A percentile compares a stretch with the other conserved stretches of the same genome.
Conservation (phyloP, 352 stramenopile species). For the Phytophthora constricta region DNA sequence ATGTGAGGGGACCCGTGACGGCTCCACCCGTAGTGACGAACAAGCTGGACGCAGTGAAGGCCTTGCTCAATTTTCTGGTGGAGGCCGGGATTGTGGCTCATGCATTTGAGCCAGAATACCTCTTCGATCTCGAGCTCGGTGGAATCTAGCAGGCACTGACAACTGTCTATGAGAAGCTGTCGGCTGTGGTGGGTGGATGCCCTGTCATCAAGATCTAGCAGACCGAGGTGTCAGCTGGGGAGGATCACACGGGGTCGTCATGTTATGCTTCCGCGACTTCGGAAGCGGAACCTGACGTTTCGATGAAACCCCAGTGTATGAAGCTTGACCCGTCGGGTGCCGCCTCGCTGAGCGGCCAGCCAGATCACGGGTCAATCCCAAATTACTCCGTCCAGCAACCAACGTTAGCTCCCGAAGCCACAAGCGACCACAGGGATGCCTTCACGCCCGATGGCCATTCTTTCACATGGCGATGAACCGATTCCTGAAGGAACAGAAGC, state of each 20-base stretch:
- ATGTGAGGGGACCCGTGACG: background rate
- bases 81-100: background rate
- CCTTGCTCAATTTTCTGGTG: background rate
- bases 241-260: background rate
- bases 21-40: background rate
- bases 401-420: no score
- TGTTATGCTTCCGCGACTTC: background rate
- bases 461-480: constrained; percentile 2
- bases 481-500: constrained; percentile 1
- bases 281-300: background rate
- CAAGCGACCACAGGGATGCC: no score
- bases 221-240: background rate
- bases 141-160: background rate
- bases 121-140: background rate
- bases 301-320: background rate
- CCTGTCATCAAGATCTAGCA: background rate
- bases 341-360: background rate
- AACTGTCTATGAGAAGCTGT: background rate
- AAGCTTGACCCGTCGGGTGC: background rate
- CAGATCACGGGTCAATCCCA: no score
- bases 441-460: background rate
- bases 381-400: no score
- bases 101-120: background rate
- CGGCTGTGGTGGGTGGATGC: background rate
- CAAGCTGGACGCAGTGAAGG: background rate